Evolutionary conservation across 768 basidiomycete genomes (phyloP).

Genomic region (Tylopilus sp.): DNA sequence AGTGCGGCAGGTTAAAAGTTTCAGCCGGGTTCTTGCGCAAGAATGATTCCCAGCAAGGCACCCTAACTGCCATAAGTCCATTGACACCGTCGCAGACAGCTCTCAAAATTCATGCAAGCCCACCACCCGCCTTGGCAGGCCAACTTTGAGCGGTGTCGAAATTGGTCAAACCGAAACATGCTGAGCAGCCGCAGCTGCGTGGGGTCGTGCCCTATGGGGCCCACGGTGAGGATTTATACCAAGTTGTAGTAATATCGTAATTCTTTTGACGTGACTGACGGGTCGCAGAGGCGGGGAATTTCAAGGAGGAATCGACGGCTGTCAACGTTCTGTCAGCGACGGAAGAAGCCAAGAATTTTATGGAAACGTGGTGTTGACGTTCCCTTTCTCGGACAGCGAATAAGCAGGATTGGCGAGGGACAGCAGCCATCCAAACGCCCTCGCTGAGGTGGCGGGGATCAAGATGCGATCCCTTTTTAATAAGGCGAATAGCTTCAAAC

Average conservation of each 20-base stretch:
- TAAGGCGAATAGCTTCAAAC: not conserved
- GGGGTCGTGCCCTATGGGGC: not conserved
- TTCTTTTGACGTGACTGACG: not conserved
- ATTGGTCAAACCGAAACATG: not conserved
- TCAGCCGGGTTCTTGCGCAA: not conserved
- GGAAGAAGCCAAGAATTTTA: constrained; percentile 16
- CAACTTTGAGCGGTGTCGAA: not conserved
- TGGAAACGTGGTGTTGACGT: constrained; percentile 7
- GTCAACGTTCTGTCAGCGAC: not conserved
- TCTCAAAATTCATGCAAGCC: not conserved
- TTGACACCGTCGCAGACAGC: not conserved
- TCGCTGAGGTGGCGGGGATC: constrained; percentile 9
- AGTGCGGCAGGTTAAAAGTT: too few species aligned
- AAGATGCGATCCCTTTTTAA: constrained; percentile 5
- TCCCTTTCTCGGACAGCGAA: constrained; percentile 1
- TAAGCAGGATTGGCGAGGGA: constrained; percentile 6
- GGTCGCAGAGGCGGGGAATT: not conserved
- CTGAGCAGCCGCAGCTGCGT: not conserved
- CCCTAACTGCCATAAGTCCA: not conserved
- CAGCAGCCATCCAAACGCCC: constrained; percentile 19
- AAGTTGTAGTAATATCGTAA: not conserved
- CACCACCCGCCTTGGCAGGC: not conserved
- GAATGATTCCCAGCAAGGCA: not conserved
- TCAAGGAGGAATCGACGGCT: not conserved
- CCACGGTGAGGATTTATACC: constrained; percentile 1